Conservation (phyloP, 1,284 basidiomycete species). For the Cystobasidium pallidum region DNA sequence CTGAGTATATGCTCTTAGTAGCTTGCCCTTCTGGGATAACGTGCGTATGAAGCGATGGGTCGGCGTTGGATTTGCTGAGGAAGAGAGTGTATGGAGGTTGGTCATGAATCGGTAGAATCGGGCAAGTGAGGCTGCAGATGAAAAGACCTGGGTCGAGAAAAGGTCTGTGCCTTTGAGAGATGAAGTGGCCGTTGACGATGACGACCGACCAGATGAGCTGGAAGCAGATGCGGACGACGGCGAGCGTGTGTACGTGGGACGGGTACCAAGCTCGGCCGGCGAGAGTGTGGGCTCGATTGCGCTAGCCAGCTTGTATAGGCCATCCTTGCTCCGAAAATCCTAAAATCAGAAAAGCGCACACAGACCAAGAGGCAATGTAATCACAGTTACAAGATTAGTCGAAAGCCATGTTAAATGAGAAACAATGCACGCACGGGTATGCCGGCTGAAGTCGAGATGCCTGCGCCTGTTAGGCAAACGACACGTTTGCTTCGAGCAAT, state of each 20-base stretch:
- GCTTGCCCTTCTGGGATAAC: slow-evolving; percentile 78
- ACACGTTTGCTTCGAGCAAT: slow-evolving; percentile 32
- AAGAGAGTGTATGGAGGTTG: slow-evolving; percentile 74
- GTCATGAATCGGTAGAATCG: slow-evolving; percentile 96
- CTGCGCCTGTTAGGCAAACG: slow-evolving; percentile 43
- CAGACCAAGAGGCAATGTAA: not conserved
- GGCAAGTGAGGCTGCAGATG: slow-evolving; percentile 78
- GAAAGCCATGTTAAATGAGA: not conserved
- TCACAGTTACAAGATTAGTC: not conserved
- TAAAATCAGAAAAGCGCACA: no score
- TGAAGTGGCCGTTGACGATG: slow-evolving; percentile 15
- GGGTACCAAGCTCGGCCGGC: not conserved
- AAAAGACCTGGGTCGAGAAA: slow-evolving; percentile 84
- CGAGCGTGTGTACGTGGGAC: not conserved
- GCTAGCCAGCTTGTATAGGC: slow-evolving; percentile 84
- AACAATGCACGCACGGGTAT: slow-evolving; percentile 63
- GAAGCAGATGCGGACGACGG: not conserved
- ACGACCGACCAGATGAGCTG: not conserved
- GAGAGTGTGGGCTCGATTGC: slow-evolving; percentile 62
- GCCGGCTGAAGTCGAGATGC: slow-evolving; percentile 43
- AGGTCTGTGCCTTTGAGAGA: slow-evolving; percentile 62
- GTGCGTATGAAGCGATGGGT: slow-evolving; percentile 88
- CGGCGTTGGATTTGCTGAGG: slow-evolving; percentile 68
- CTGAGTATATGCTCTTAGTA: slow-evolving; percentile 89
- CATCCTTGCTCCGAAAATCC: slow-evolving; percentile 85